These are phyloP conservation scores for Phytophthora kernoviae DNA, from an alignment of 352 stramenopile species.

Conservation along the genomic window DNA sequence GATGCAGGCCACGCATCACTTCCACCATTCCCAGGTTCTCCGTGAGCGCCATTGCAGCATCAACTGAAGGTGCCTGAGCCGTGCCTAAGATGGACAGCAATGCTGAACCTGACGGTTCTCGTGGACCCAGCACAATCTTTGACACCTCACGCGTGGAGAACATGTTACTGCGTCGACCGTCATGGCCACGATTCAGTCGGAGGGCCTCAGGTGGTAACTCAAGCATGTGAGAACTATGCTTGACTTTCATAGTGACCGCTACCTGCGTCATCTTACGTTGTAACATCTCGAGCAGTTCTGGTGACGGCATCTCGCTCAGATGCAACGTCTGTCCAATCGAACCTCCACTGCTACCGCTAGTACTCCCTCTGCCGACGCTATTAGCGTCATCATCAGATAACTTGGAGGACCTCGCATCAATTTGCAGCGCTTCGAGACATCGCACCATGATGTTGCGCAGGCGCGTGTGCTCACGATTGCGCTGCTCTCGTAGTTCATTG, in stretches of 20 bases:
- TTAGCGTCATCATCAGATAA: neutral
- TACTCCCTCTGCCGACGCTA: neutral
- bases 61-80: conserved; percentile 55
- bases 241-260: conserved; percentile 60
- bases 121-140: conserved; percentile 62
- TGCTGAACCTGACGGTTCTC: conserved; percentile 52
- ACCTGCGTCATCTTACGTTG: conserved; percentile 77
- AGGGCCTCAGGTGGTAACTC: conserved; percentile 33
- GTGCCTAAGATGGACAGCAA: conserved; percentile 51
- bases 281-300: conserved; percentile 54
- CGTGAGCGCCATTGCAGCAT: conserved; percentile 48
- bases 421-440: conserved; percentile 66
- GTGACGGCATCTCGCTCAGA: conserved; percentile 54
- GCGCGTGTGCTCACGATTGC: conserved; percentile 54
- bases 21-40: conserved; percentile 44
- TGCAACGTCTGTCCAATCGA: conserved; percentile 30
- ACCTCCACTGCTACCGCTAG: neutral
- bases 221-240: conserved; percentile 37
- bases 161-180: conserved; percentile 54
- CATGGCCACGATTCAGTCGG: conserved; percentile 19
- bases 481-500: conserved; percentile 54
- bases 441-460: conserved; percentile 60
- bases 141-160: conserved; percentile 52
- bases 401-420: conserved; percentile 18
- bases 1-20: conserved; percentile 43